These are phyloP conservation scores for Saccharomycopsis fodiens DNA, from an alignment of 805 yeast species.

Conservation along the genomic window DNA sequence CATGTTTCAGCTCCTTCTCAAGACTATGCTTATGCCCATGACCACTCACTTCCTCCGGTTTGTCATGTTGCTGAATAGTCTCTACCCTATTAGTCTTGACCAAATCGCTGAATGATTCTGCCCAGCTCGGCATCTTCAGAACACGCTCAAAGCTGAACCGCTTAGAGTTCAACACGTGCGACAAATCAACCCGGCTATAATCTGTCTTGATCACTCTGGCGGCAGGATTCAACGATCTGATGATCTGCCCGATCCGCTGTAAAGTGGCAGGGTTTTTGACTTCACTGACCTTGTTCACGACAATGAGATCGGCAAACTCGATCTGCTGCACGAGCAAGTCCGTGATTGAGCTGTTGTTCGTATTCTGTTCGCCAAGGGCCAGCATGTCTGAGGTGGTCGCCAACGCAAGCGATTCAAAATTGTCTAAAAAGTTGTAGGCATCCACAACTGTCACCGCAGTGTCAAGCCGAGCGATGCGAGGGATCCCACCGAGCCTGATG, in stretches of 20 bases:
- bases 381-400: constrained; percentile 19
- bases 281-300: constrained; percentile 32
- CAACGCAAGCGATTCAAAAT: constrained; percentile 29
- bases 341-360: constrained; percentile 26
- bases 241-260: constrained; percentile 28
- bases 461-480: constrained; percentile 33
- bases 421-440: constrained; percentile 33
- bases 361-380: constrained; percentile 5
- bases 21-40: constrained; percentile 10
- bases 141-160: constrained; percentile 32
- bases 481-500: constrained; percentile 33
- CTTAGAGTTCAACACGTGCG: constrained; percentile 31
- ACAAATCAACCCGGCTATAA: constrained; percentile 30
- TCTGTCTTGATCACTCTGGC: constrained; percentile 33
- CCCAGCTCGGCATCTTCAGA: constrained; percentile 18
- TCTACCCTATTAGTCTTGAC: too few species aligned
- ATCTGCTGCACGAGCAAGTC: constrained; percentile 41
- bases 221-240: constrained; percentile 34
- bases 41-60: background rate
- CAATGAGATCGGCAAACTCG: constrained; percentile 39
- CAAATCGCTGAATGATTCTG: constrained; percentile 2
- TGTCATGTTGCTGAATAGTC: too few species aligned
- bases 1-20: constrained; percentile 3
- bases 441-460: constrained; percentile 42
- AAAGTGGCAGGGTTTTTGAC: constrained; percentile 25